Evolutionary conservation across 345 rosid species (phyloP), one percentile per base, ranked within the genome.

Genomic region (Linum tenue): DNA sequence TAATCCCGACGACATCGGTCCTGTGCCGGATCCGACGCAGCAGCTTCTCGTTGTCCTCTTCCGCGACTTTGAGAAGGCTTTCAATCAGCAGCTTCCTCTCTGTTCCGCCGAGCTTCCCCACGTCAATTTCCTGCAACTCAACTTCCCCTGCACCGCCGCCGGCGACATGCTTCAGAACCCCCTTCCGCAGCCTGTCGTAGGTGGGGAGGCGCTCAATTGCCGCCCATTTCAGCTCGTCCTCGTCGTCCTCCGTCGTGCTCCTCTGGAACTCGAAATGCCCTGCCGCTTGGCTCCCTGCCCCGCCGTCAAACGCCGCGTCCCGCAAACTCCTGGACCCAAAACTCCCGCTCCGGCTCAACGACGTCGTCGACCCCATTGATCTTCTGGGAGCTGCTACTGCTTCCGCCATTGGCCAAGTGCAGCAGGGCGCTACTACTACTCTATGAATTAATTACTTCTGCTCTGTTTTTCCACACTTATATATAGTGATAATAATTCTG

Each of bases 151-250:
- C 36, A 4, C 36, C 60, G 7, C 3, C 15, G 22, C 5, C 60
- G 35, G 17, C 37, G 35, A 57, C 60, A 1, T 57, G 36, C 35
- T 5, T 16, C 60, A 57, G 37, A 10, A 57, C 3, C 17, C 60
- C 60, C 6, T 57, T 57, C 60, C 60, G n/a, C 22, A 57, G 60
- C 60, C 60, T 16, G 60, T 57, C 60, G 36, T 17, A 57, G 9
- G 60, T 57, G 3, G 60, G 60, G 60, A 57, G 60, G 3, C 60
- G 60, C 60, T 57, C 60, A 8, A 57, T 57, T 36, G 60, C 60
- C 5, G 60, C 60, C 60, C 60, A 57, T 36, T 36, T 22, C 37
- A 57, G 60, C 6, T 57, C 37, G 37, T 57, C 60, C 60, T 57
- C 60, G 31, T 57, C 60, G 36, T 57, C 60, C 37, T 57, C 60